Evolutionary conservation across 1,284 basidiomycete genomes (phyloP).

Genomic region (Sporisorium reilianum): DNA sequence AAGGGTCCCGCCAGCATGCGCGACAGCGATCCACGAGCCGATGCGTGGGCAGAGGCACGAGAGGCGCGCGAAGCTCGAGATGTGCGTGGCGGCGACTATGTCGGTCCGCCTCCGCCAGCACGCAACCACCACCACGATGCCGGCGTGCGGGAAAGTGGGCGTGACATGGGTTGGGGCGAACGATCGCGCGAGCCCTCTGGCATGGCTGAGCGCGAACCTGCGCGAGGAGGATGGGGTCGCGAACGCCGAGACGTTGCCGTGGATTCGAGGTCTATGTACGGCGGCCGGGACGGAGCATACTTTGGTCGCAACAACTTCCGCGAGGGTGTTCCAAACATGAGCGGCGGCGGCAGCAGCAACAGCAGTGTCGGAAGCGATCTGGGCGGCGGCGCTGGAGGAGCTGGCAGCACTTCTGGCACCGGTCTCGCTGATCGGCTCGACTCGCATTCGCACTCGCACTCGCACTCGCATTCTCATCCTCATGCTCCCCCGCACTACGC

Average conservation of each 20-base stretch:
- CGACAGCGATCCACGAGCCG: constrained; percentile 36
- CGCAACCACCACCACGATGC: constrained; percentile 5
- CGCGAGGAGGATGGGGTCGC: constrained; percentile 25
- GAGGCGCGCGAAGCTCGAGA: constrained; percentile 24
- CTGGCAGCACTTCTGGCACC: neutral
- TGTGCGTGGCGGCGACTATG: constrained; percentile 13
- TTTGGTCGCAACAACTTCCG: constrained; percentile 19
- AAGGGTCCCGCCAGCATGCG: constrained; percentile 58
- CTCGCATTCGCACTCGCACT: constrained; percentile 13
- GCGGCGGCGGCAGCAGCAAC: constrained; percentile 3
- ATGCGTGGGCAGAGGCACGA: constrained; percentile 35
- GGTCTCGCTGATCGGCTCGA: constrained; percentile 22
- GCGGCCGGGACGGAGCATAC: constrained; percentile 9
- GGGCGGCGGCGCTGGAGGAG: neutral
- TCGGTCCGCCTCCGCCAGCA: neutral
- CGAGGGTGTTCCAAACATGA: neutral
- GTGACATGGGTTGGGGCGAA: constrained; percentile 40
- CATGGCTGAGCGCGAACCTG: constrained; percentile 10
- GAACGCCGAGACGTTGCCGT: constrained; percentile 10
- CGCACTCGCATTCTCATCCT: neutral
- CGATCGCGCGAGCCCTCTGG: constrained; percentile 15
- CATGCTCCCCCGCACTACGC: constrained; percentile 2
- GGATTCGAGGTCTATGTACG: constrained; percentile 4
- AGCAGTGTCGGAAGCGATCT: constrained; percentile 8
- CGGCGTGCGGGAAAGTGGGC: constrained; percentile 6